These are phyloP conservation scores for Pseudisothecium myosuroides DNA, from an alignment of 225 moss, liverwort and hornwort species.

Conservation along the genomic window DNA sequence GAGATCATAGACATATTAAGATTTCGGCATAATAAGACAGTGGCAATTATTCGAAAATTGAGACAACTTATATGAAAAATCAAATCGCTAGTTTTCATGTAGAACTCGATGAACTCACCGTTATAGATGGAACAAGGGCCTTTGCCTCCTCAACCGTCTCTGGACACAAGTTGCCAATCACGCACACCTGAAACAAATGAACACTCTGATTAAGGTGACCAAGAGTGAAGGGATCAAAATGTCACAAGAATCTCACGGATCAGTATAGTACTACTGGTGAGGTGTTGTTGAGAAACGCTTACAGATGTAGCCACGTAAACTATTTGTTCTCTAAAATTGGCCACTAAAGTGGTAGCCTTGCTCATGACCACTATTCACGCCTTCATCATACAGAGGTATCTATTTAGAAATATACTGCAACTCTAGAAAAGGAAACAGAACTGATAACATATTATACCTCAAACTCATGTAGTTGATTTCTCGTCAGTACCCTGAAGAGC, in stretches of 20 bases:
- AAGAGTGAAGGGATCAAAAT: background rate
- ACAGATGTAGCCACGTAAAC: background rate
- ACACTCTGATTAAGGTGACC: background rate
- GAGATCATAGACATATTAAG: background rate
- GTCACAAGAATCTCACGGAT: background rate
- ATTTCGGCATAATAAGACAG: background rate
- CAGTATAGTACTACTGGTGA: background rate
- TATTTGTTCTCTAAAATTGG: background rate
- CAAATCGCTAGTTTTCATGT: background rate
- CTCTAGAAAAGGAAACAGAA: background rate
- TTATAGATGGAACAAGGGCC: slow-evolving; percentile 89
- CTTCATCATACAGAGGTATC: background rate
- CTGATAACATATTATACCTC: slow-evolving; percentile 34
- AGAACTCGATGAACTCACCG: slow-evolving; percentile 3
- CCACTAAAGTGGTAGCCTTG: background rate
- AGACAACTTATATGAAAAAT: background rate
- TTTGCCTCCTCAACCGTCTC: slow-evolving; percentile 98
- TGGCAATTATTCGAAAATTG: background rate
- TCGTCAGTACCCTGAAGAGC: slow-evolving; percentile 43
- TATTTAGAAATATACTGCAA: background rate
- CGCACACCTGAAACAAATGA: slow-evolving; percentile 30
- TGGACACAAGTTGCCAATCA: slow-evolving; percentile 90
- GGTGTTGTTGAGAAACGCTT: background rate
- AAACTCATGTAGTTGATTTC: slow-evolving; percentile 90
- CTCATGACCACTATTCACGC: background rate